These are phyloP conservation scores for Eucalyptus fibrosa DNA, from an alignment of 345 rosid species.

Conservation along the genomic window DNA sequence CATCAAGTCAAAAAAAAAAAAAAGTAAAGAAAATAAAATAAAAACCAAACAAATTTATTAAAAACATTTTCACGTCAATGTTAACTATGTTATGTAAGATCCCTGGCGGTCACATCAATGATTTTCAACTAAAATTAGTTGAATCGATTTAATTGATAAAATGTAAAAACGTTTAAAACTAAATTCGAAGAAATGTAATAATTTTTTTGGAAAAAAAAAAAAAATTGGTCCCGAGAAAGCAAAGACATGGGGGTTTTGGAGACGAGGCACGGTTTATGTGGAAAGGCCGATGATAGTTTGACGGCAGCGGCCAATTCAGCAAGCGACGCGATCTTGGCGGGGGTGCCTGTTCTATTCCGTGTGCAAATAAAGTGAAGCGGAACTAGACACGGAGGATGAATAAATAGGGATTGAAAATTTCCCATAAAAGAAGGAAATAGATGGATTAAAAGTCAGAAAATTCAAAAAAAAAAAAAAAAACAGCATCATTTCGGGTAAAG, in stretches of 20 bases:
- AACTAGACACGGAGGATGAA: not conserved
- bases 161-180: accelerated
- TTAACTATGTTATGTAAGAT: accelerated
- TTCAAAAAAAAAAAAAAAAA: no score
- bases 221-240: not conserved
- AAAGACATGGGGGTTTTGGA: not conserved
- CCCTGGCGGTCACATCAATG: accelerated
- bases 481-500: not conserved
- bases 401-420: not conserved
- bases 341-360: not conserved
- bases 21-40: no score
- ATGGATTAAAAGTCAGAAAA: not conserved
- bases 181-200: no score
- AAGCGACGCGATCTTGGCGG: not conserved
- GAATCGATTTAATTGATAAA: accelerated
- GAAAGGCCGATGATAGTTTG: not conserved
- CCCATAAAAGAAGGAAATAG: not conserved
- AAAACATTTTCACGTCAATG: accelerated
- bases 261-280: not conserved
- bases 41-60: no score
- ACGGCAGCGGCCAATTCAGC: no score
- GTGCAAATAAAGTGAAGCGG: not conserved
- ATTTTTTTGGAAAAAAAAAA: no score
- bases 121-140: no score
- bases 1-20: not conserved